Conservation (phyloP, 148 eudicot genomes). For the Rhododendron simsii region DNA sequence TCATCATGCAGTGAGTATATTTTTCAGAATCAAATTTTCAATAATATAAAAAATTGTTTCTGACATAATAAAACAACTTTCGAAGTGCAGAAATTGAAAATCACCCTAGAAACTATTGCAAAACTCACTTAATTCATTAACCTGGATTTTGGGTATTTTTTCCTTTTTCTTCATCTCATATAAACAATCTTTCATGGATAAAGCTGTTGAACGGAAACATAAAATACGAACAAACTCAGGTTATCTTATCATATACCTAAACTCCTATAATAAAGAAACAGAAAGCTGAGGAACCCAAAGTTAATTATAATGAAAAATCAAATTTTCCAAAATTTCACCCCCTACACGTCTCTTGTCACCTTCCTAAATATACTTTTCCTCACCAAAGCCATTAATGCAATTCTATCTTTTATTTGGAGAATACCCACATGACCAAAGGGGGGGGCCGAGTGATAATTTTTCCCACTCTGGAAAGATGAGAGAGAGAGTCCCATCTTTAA, state of each 20-base stretch:
- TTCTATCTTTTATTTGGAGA: background rate
- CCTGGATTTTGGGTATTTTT: background rate
- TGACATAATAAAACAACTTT: background rate
- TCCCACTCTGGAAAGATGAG: constrained; percentile 8
- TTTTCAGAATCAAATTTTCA: too few species aligned
- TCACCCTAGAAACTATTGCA: background rate
- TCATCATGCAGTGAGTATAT: background rate
- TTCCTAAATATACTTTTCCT: background rate
- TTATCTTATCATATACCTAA: background rate
- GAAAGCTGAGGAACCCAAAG: constrained; percentile 8
- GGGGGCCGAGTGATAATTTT: background rate
- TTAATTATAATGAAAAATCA: background rate
- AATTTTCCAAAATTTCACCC: background rate
- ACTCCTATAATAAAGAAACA: background rate
- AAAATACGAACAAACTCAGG: background rate
- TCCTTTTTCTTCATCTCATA: background rate
- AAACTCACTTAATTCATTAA: background rate
- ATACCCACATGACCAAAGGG: background rate
- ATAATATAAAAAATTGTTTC: too few species aligned
- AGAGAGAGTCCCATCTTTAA: constrained; percentile 13
- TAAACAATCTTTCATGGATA: background rate
- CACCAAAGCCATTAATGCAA: background rate
- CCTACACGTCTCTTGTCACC: background rate
- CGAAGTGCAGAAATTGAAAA: background rate
- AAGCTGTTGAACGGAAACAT: background rate